phyloP scores from a whole-genome alignment of 257 asterid genomes.

The Plectranthus barbatus region DNA sequence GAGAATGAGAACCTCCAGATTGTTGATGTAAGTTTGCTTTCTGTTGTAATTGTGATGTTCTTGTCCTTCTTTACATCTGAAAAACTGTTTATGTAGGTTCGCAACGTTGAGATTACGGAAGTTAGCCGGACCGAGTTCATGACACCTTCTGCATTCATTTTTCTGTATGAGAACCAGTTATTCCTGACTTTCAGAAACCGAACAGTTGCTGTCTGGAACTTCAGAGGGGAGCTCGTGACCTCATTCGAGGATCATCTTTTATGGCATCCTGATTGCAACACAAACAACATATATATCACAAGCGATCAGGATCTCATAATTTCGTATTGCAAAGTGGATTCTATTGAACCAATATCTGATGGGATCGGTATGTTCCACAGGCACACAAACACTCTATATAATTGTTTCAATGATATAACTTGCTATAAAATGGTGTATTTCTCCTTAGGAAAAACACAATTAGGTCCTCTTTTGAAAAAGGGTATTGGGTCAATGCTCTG shows the following conservation, averaged over 20 bases:
- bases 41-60: not conserved
- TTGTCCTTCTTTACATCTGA: conserved; percentile 16
- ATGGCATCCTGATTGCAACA: conserved; percentile 99
- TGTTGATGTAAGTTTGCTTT: conserved; percentile 60
- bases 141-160: conserved; percentile 99
- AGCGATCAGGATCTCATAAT: conserved; percentile 97
- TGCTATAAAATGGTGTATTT: not conserved
- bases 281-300: conserved; percentile 94
- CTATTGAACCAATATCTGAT: conserved; percentile 76
- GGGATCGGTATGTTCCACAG: conserved; percentile 53
- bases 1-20: conserved; percentile 97
- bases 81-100: conserved; percentile 51
- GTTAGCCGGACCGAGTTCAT: conserved; percentile 92
- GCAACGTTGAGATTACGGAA: conserved; percentile 79
- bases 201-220: conserved; percentile 98
- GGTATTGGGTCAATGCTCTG: not conserved
- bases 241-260: conserved; percentile 95
- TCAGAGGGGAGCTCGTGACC: conserved; percentile 96
- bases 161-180: conserved; percentile 89
- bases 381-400: not conserved
- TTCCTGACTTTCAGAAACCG: conserved; percentile 93
- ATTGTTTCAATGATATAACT: not conserved
- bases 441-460: not conserved
- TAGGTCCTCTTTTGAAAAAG: not conserved
- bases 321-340: conserved; percentile 84